Percentiles rank a stretch among this genome's conserved stretches.
These are phyloP conservation scores for Adansonia grandidieri DNA, from an alignment of 441 rosid genomes.

Conservation along the genomic window DNA sequence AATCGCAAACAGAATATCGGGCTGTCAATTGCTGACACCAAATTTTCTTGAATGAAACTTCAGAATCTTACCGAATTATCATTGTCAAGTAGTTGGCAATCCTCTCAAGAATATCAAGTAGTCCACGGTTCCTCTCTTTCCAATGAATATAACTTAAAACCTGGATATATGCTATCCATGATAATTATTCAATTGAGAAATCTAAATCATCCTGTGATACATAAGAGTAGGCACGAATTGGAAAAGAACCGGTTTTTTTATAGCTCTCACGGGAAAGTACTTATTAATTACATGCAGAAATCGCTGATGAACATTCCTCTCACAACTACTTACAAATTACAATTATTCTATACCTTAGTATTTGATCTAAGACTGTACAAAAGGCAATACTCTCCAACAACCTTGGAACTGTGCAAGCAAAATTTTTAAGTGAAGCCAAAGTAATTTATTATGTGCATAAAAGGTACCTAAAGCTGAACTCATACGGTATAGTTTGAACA, in stretches of 20 bases:
- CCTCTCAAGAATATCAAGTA: background rate
- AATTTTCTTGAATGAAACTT: constrained; percentile 25
- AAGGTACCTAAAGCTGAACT: constrained; percentile 77
- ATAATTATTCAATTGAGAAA: background rate
- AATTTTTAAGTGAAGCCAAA: constrained; percentile 24
- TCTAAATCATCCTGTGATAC: background rate
- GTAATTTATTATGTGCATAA: constrained; percentile 39
- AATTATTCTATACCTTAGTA: background rate
- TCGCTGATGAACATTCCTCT: background rate
- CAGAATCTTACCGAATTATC: constrained; percentile 14
- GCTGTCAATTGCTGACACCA: constrained; percentile 25
- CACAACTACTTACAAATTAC: constrained; percentile 32
- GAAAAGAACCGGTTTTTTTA: constrained; percentile 20
- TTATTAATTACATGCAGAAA: constrained; percentile 26
- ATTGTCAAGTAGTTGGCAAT: constrained; percentile 26
- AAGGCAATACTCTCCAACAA: constrained; percentile 27
- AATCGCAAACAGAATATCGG: constrained; percentile 23
- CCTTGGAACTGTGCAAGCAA: constrained; percentile 23
- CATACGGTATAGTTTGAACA: constrained; percentile 68
- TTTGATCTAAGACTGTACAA: constrained; percentile 37
- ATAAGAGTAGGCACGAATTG: background rate
- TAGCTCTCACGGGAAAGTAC: background rate
- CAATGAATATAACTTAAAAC: background rate
- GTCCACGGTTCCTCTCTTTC: constrained; percentile 9
- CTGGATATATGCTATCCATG: background rate